A percentile compares a stretch with the other conserved stretches of the same genome.
Conservation (phyloP, 805 yeast genomes). For the Starmerella vaccinii region DNA sequence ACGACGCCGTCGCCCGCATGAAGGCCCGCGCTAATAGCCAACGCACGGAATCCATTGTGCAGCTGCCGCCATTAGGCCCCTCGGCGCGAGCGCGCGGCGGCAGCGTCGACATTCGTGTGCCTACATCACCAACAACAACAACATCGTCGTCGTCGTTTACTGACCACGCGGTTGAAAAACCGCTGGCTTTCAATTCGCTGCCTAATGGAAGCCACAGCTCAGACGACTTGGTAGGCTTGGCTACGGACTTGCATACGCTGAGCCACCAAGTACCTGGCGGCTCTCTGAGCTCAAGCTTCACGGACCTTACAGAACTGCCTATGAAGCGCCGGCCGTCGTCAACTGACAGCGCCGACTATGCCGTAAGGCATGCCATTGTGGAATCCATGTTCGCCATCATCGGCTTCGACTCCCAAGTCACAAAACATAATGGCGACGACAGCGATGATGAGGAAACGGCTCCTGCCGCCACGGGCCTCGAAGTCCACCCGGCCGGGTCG, state of each 20-base stretch:
- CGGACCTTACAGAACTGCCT: conserved; percentile 3
- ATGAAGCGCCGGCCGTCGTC: not conserved
- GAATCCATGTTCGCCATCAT: conserved; percentile 23
- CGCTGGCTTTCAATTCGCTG: not conserved
- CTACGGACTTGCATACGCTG: not conserved
- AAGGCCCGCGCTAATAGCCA: conserved; percentile 2
- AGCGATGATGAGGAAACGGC: not conserved
- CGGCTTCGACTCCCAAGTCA: conserved; percentile 17
- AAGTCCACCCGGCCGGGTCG: conserved; percentile 5
- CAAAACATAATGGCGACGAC: not conserved
- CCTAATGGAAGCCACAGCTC: not conserved
- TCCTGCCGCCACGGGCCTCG: not conserved
- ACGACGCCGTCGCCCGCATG: conserved; percentile 9
- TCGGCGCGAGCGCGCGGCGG: not conserved
- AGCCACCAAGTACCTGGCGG: conserved; percentile 7
- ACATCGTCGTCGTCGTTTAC: too few relatives aligned
- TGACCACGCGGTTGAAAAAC: not conserved
- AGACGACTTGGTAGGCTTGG: not conserved
- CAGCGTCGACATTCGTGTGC: not conserved
- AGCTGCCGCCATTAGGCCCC: conserved; percentile 3
- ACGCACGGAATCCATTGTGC: conserved; percentile 4
- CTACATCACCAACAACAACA: too few relatives aligned
- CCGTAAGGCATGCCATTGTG: conserved; percentile 21
- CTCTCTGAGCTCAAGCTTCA: conserved; percentile 5
- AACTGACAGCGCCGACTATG: conserved; percentile 19